phyloP scores from a whole-genome alignment of 495 filamentous ascomycete species.

The Trichoderma parareesei region DNA sequence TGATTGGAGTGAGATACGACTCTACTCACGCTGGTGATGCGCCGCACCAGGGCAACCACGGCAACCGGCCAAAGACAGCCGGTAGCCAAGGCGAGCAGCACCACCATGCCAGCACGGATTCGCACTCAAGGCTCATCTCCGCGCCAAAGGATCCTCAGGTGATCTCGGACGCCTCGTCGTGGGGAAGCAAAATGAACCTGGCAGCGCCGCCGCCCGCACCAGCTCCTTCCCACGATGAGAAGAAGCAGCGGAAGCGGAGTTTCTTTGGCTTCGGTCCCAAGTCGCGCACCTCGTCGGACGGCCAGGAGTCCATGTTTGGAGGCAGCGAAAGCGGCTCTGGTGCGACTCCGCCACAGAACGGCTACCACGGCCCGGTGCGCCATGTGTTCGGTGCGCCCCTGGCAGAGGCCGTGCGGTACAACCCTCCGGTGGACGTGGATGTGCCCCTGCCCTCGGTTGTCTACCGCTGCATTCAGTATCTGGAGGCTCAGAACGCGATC shows the following conservation, averaged over 20 bases:
- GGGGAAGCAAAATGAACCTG: conserved; percentile 65
- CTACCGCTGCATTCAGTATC: conserved; percentile 92
- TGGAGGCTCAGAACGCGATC: conserved; percentile 73
- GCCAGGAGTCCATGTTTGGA: conserved; percentile 39
- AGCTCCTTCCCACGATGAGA: conserved; percentile 55
- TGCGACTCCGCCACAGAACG: conserved; percentile 22
- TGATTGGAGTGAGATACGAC: conserved; percentile 82
- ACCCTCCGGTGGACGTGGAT: conserved; percentile 59
- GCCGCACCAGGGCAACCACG: conserved; percentile 31
- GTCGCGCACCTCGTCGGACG: conserved; percentile 39
- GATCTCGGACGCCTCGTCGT: conserved; percentile 78
- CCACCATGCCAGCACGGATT: conserved; percentile 20
- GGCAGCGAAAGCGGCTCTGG: conserved; percentile 21
- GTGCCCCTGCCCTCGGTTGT: conserved; percentile 87
- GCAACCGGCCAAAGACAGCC: conserved; percentile 16
- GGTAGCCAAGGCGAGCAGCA: conserved; percentile 17
- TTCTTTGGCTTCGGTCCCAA: conserved; percentile 82
- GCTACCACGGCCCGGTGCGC: conserved; percentile 51
- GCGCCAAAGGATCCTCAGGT: conserved; percentile 76
- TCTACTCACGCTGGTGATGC: conserved; percentile 60
- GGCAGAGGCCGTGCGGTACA: conserved; percentile 76
- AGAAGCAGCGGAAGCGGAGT: conserved; percentile 77
- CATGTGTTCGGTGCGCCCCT: conserved; percentile 83
- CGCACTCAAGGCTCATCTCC: conserved; percentile 59
- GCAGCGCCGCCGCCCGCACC: conserved; percentile 27